A percentile compares a stretch with the other conserved stretches of the same genome.
These are phyloP conservation scores for Gaertneriomyces sp. DNA, from an alignment of 192 early-diverging fungal genomes.

Conservation along the genomic window DNA sequence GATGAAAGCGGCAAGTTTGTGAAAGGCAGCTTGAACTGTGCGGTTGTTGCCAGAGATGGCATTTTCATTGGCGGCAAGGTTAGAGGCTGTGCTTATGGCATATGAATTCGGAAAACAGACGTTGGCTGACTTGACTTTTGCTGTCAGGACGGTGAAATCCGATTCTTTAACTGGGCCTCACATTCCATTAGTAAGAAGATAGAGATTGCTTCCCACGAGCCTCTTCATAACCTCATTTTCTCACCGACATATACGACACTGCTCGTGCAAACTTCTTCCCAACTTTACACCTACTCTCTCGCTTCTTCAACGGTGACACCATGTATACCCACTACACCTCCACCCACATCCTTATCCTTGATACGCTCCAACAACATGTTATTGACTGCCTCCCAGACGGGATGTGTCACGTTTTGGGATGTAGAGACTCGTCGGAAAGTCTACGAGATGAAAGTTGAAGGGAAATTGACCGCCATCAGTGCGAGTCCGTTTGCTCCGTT, in stretches of 20 bases:
- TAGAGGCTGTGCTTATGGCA: background rate
- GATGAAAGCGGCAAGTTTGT: slow-evolving; percentile 18
- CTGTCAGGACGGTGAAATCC: slow-evolving; percentile 41
- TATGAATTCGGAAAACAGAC: background rate
- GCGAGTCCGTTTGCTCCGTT: slow-evolving; percentile 5
- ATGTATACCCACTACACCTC: too few relatives aligned
- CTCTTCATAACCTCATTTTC: slow-evolving; percentile 27
- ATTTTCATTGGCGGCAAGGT: slow-evolving; percentile 45
- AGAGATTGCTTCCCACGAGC: background rate
- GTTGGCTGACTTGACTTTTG: background rate
- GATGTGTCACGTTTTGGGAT: too few relatives aligned
- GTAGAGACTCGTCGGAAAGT: too few relatives aligned
- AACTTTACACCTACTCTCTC: too few relatives aligned
- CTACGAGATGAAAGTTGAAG: too few relatives aligned
- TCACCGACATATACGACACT: slow-evolving; percentile 42
- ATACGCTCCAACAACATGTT: background rate
- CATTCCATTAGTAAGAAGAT: slow-evolving; percentile 18
- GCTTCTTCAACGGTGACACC: too few relatives aligned
- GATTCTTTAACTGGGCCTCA: slow-evolving; percentile 13
- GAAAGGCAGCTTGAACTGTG: slow-evolving; percentile 19
- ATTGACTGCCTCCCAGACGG: background rate
- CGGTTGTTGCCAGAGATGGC: slow-evolving; percentile 30
- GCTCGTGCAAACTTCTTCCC: slow-evolving; percentile 18
- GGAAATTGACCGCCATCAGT: background rate
- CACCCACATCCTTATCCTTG: background rate